Evolutionary conservation across 2,329 filamentous ascomycete genomes (phyloP).

Genomic region (Aspergillus clavatus): DNA sequence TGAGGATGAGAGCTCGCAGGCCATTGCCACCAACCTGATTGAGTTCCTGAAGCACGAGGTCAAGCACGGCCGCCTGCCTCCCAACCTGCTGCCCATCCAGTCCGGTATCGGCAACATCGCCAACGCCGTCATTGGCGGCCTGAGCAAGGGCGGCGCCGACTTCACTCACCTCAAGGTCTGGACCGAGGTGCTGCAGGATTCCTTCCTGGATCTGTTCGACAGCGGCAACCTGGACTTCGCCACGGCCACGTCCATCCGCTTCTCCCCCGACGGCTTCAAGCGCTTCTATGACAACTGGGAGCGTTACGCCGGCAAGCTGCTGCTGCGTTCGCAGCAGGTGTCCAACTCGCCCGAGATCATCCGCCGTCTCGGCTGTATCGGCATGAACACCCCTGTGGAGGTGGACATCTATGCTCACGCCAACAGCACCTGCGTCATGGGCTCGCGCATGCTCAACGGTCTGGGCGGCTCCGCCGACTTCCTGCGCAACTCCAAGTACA

Average conservation of each 20-base stretch:
- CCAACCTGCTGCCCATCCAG: conserved; percentile 73
- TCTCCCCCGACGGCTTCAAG: conserved; percentile 85
- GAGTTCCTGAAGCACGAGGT: conserved; percentile 87
- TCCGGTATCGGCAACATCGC: conserved; percentile 91
- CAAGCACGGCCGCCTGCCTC: conserved; percentile 66
- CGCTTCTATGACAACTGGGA: conserved; percentile 88
- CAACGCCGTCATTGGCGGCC: conserved; percentile 82
- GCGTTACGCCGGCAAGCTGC: conserved; percentile 70
- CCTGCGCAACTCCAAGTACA: conserved; percentile 72
- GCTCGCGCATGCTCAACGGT: conserved; percentile 80
- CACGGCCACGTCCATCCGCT: conserved; percentile 82
- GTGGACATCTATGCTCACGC: conserved; percentile 94
- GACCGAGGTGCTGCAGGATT: conserved; percentile 91
- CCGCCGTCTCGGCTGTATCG: conserved; percentile 77
- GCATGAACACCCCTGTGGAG: conserved; percentile 93
- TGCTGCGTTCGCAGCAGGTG: conserved; percentile 81
- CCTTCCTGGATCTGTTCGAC: conserved; percentile 89
- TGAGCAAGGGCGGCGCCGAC: conserved; percentile 66
- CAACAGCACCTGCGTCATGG: conserved; percentile 86
- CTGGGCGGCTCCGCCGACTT: conserved; percentile 80
- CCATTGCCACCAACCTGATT: conserved; percentile 74
- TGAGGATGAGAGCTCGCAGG: conserved; percentile 66
- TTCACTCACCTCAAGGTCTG: conserved; percentile 87
- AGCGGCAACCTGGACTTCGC: conserved; percentile 82
- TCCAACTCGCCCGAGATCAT: conserved; percentile 91